Base-by-base conservation (phyloP, 805 yeast species). In the Metschnikowia colocasiae region DNA sequence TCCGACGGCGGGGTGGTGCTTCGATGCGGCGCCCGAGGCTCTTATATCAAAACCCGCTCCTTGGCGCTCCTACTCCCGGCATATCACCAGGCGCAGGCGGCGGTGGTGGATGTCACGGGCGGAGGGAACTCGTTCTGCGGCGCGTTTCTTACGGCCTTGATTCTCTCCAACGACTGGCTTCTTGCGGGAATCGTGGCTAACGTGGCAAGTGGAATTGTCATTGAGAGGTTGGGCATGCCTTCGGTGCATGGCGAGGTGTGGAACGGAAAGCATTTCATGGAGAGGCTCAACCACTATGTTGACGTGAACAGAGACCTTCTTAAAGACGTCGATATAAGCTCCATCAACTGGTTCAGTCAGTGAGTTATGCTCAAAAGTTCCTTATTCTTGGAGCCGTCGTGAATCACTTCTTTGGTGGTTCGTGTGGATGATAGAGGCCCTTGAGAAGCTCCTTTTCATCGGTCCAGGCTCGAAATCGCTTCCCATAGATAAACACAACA, bases 141-240 rank as follows among this genome's bases (percentile, higher is more conserved):
- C 5, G 76, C 66, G 0, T 54, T 70, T 59, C 58, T 83, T 8
- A 68, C 83, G 1, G 94, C 82, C 0, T 80, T 76, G 53, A 68
- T 77, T 1, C 60, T 82, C 43, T 65, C 80, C 52, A 64, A 71
- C 31, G 69, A 79, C 62, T 72, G 82, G 73, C 59, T 64, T 1
- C 63, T 75, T 8, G 86, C 84, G 0, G 80, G 83, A 5, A 67
- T 83, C 0, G 79, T 79, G 59, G 97, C 90, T 0, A 85, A 80
- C 48, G 67, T 91, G 3, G 89, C 85, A 0, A 87, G 96, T 48
- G 92, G 95, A 0, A 69, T 82, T 40, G 80, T 85, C n/a, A 80
- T 91, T 31, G 97, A 91, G 61, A 84, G 79, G 54, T 67, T 86
- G 36, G 97, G 97, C 0, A 71, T 85, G 59, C 95, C 96, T 0